phyloP scores from a whole-genome alignment of 2,329 filamentous ascomycete species.

The Xylaria sp. region DNA sequence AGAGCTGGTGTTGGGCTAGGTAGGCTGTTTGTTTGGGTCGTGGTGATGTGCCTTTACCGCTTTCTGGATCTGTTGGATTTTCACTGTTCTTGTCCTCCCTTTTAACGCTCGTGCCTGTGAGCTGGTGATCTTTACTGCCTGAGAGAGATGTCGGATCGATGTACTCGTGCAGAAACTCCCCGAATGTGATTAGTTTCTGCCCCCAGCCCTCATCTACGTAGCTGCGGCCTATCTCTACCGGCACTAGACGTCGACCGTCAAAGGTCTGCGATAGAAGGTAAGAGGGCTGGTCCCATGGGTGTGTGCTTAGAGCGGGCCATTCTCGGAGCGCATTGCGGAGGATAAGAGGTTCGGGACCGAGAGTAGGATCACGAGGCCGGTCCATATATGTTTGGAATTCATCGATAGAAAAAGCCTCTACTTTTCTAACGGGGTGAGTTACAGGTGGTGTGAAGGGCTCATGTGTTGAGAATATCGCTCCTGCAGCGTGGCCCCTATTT shows the following conservation, averaged over 20 bases:
- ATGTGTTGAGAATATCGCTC: constrained; percentile 48
- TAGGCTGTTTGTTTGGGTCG: constrained; percentile 71
- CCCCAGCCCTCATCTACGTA: constrained; percentile 90
- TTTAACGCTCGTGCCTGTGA: background rate
- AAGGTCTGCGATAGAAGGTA: constrained; percentile 83
- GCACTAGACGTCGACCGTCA: constrained; percentile 80
- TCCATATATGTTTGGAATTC: constrained; percentile 72
- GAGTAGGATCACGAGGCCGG: constrained; percentile 50
- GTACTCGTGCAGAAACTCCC: constrained; percentile 73
- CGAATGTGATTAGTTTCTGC: constrained; percentile 81
- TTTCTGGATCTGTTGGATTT: background rate
- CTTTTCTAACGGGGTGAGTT: constrained; percentile 54
- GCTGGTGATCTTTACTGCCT: constrained; percentile 24
- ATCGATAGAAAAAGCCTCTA: constrained; percentile 63
- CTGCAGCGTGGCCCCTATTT: background rate
- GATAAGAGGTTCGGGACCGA: constrained; percentile 70
- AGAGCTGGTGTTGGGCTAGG: constrained; percentile 90
- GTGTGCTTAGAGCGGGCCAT: constrained; percentile 80
- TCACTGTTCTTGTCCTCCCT: too few species aligned
- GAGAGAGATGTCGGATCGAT: constrained; percentile 55
- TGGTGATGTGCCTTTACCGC: background rate
- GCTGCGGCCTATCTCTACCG: constrained; percentile 85
- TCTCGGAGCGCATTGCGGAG: constrained; percentile 71
- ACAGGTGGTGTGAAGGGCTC: constrained; percentile 59
- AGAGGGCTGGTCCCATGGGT: constrained; percentile 76